Base-by-base conservation (phyloP, 306 rosid species). In the Parietaria judaica region DNA sequence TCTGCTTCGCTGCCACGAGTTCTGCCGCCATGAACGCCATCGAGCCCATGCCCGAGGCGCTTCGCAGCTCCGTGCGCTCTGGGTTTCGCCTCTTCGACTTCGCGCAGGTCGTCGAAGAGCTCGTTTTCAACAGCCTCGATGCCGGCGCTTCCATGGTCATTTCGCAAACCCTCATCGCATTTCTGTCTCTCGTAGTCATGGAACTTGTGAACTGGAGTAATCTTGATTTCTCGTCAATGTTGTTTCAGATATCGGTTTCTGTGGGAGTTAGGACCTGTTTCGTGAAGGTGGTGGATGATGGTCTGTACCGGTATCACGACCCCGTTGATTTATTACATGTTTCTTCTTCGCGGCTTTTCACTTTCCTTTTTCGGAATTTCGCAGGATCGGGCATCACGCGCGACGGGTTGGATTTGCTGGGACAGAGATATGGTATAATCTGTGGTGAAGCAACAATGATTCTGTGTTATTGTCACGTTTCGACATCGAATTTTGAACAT, bases 231-330 rank as follows among this genome's bases (percentile, higher is more conserved):
- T 23, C 31, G 31, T 23, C 31, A 23, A 5, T n/a, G 13, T 10
- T n/a, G 15, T 9, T 80, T 54, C 78, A 88, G 96, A 83, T 88
- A 52, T 77, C 85, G 3, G 77, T 92, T 70, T 88, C 77, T 60
- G 73, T 88, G 6, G 76, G 79, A 49, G 53, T 78, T 63, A 83
- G 90, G 60, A 82, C 72, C 46, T 79, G 77, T 64, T 86, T 69
- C 54, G 71, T 84, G 48, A 88, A 86, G 81, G 98, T 92, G 39
- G 90, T 67, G 36, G 98, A 92, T 66, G 82, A 92, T 61, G 98
- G 96, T 86, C 35, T 8, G 83, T 66, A 16, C 61, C 65, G 11
- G 34, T 49, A 49, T n/a, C 7, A 41, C 9, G 31, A 23, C 31
- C 31, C 31, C 9, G 3, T 41, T 1, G 9, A 41, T 41, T 41